phyloP scores from a whole-genome alignment of 148 eudicot species.

The Heliosperma pusillum region DNA sequence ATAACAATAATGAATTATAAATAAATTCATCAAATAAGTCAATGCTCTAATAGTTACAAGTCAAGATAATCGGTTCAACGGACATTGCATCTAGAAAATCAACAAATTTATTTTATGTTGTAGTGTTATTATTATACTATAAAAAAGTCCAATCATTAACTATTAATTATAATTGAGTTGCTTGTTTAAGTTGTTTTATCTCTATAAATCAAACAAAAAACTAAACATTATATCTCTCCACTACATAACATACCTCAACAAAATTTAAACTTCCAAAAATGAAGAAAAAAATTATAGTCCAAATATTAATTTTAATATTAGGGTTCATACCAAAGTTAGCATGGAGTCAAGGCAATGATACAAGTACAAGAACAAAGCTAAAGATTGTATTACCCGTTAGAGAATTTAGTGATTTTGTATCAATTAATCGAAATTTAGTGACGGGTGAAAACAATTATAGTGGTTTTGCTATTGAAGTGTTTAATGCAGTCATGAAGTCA shows the following conservation, averaged over 20 bases:
- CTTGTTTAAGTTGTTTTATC: background rate
- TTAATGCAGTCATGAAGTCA: background rate
- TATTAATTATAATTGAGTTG: background rate
- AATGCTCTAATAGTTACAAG: background rate
- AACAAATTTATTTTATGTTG: background rate
- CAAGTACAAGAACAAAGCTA: background rate
- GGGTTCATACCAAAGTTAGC: background rate
- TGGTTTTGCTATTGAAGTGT: slow-evolving; percentile 25
- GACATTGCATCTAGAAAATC: background rate
- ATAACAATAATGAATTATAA: too few species aligned
- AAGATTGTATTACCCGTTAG: slow-evolving; percentile 12
- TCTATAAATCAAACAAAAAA: background rate
- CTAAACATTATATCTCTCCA: too few species aligned
- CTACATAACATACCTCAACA: background rate
- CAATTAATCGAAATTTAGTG: background rate
- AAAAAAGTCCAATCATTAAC: background rate
- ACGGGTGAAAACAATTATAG: background rate
- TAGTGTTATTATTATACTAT: background rate
- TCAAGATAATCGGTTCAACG: background rate
- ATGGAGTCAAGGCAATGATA: background rate
- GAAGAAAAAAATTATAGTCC: background rate
- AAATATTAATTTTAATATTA: background rate
- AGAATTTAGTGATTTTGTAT: slow-evolving; percentile 11
- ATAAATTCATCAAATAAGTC: too few species aligned
- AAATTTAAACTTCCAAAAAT: background rate